These are phyloP conservation scores for Skeletonema potamos DNA, from an alignment of 108 stramenopile species.

Conservation along the genomic window DNA sequence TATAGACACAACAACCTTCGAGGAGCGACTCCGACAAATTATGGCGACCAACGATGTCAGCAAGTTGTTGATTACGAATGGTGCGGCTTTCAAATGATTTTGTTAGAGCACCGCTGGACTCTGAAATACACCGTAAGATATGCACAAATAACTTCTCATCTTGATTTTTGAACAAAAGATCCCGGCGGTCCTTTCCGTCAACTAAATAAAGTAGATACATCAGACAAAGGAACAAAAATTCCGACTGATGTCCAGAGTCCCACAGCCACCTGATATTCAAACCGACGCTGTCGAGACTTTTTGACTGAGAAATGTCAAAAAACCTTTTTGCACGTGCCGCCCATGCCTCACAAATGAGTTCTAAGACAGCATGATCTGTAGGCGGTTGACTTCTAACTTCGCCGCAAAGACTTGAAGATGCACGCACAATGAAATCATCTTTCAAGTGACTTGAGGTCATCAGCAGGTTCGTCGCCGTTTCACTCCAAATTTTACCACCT, in stretches of 20 bases:
- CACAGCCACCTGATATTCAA: constrained; percentile 42
- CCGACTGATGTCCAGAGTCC: constrained; percentile 26
- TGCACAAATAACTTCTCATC: constrained; percentile 37
- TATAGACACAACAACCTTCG: constrained; percentile 12
- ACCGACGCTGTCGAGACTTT: constrained; percentile 37
- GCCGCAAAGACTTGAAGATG: constrained; percentile 17
- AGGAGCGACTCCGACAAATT: constrained; percentile 6
- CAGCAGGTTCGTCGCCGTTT: constrained; percentile 21
- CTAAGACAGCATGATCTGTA: constrained; percentile 28
- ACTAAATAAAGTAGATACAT: constrained; percentile 49
- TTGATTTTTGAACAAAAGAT: constrained; percentile 18
- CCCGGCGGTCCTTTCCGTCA: constrained; percentile 10
- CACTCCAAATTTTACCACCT: constrained; percentile 56
- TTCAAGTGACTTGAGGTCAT: constrained; percentile 9
- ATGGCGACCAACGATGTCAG: constrained; percentile 30
- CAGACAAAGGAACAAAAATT: constrained; percentile 40
- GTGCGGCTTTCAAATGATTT: constrained; percentile 25
- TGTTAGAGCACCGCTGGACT: constrained; percentile 21
- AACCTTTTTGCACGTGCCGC: constrained; percentile 51
- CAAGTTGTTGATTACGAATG: constrained; percentile 18
- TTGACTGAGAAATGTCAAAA: constrained; percentile 33
- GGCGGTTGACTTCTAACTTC: constrained; percentile 18
- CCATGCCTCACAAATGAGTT: constrained; percentile 48
- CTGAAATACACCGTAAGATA: constrained; percentile 36
- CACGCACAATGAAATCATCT: constrained; percentile 27